Percentiles rank a stretch among this genome's conserved stretches.
These are phyloP conservation scores for Jatropha multifida DNA, from an alignment of 441 rosid genomes.

Conservation along the genomic window DNA sequence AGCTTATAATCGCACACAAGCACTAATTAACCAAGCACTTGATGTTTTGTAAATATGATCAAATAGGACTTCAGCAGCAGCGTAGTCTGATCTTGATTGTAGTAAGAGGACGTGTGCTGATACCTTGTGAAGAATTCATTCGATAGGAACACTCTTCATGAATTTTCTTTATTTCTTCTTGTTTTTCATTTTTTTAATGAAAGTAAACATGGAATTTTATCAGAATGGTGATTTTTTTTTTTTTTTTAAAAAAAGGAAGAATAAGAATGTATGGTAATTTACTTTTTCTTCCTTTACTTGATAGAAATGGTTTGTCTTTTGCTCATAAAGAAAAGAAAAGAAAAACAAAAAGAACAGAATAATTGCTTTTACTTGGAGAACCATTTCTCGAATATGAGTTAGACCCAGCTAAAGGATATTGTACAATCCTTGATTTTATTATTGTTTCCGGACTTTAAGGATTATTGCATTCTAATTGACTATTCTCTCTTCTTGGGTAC, in stretches of 20 bases:
- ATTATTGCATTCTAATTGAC: background rate
- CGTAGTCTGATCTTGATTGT: background rate
- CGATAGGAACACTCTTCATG: background rate
- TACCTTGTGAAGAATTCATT: background rate
- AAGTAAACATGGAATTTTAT: background rate
- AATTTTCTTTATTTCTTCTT: background rate
- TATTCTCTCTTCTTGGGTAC: background rate
- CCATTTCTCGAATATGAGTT: background rate
- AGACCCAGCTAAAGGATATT: slow-evolving; percentile 6
- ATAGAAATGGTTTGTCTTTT: slow-evolving; percentile 10
- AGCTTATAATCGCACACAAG: background rate
- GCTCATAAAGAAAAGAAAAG: background rate
- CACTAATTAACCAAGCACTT: background rate
- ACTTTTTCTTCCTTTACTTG: slow-evolving; percentile 8
- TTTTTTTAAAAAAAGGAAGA: too few species aligned
- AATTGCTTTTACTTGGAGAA: slow-evolving; percentile 2
- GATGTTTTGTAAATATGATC: background rate
- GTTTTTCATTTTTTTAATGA: background rate
- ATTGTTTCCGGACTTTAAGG: background rate
- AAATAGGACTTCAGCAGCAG: background rate
- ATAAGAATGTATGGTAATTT: background rate
- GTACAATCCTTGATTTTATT: background rate
- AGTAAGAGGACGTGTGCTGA: background rate
- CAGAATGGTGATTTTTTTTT: background rate
- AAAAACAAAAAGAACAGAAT: background rate